Percentiles rank a stretch among this genome's conserved stretches.
Conservation (phyloP, 495 filamentous ascomycete genomes). For the Aspergillus sclerotiicarbonarius region DNA sequence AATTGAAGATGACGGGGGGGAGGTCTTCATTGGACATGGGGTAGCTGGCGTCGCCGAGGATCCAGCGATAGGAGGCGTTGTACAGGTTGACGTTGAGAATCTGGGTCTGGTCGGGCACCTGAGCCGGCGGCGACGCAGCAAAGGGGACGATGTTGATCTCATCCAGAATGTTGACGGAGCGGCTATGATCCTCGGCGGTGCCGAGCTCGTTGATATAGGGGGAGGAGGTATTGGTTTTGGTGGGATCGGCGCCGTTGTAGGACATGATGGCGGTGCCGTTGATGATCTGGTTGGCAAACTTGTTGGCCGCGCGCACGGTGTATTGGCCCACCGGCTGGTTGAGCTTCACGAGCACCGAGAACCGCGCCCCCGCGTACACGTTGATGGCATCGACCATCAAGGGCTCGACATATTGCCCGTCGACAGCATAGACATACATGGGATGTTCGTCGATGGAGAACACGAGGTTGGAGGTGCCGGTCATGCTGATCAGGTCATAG, state of each 20-base stretch:
- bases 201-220: conserved; percentile 45
- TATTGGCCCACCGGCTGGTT: conserved; percentile 33
- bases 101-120: not conserved
- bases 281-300: conserved; percentile 33
- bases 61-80: not conserved
- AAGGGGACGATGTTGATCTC: conserved; percentile 22
- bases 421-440: conserved; percentile 43
- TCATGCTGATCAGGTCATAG: conserved; percentile 47
- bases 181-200: not conserved
- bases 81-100: not conserved
- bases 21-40: conserved; percentile 17
- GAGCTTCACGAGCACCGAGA: conserved; percentile 36
- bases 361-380: conserved; percentile 37
- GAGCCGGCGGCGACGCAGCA: conserved; percentile 9
- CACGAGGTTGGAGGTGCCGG: conserved; percentile 31
- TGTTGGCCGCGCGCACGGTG: conserved; percentile 31
- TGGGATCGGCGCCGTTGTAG: conserved; percentile 20
- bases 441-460: conserved; percentile 46
- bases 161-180: not conserved
- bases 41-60: conserved; percentile 1
- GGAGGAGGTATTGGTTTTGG: conserved; percentile 6
- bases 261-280: conserved; percentile 31
- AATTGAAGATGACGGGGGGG: conserved; percentile 42
- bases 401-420: conserved; percentile 38
- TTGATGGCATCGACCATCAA: conserved; percentile 26